A percentile compares a stretch with the other conserved stretches of the same genome.
phyloP scores from a whole-genome alignment of 2,329 filamentous ascomycete species.

The Dactylellina sp. region DNA sequence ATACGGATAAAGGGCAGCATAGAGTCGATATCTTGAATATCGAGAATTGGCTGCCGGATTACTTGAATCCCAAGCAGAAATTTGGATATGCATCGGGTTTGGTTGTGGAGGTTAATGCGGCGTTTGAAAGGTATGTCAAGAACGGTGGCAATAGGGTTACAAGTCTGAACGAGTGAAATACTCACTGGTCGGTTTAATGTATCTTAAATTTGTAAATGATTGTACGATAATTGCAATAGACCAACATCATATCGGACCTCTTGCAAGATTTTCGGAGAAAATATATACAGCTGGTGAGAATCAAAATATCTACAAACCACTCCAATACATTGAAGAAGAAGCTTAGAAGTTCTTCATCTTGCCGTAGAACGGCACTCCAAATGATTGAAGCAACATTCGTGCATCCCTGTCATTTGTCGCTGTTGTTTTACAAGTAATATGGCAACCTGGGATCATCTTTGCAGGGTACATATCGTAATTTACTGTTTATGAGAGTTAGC shows the following conservation, averaged over 20 bases:
- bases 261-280: background rate
- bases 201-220: slow-evolving; percentile 6
- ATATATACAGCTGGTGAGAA: slow-evolving; percentile 30
- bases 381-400: slow-evolving; percentile 76
- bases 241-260: too few relatives aligned
- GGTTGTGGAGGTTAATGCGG: background rate
- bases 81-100: slow-evolving; percentile 15
- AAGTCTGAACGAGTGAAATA: too few relatives aligned
- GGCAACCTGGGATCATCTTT: slow-evolving; percentile 84
- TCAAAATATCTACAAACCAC: slow-evolving; percentile 35
- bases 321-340: background rate
- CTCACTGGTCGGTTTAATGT: too few relatives aligned
- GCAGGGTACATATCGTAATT: slow-evolving; percentile 69
- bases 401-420: slow-evolving; percentile 88
- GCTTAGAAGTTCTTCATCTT: slow-evolving; percentile 67
- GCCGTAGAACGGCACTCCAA: slow-evolving; percentile 85
- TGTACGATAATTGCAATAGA: too few relatives aligned
- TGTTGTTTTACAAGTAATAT: slow-evolving; percentile 85
- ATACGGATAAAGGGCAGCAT: slow-evolving; percentile 13
- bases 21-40: slow-evolving; percentile 19
- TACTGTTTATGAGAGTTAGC: slow-evolving; percentile 55
- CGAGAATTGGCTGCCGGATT: slow-evolving; percentile 15
- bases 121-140: slow-evolving; percentile 19
- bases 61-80: slow-evolving; percentile 5
- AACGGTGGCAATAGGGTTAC: slow-evolving; percentile 33